Evolutionary conservation across 75 land plant genomes (phyloP).

Genomic region (Picea glauca): DNA sequence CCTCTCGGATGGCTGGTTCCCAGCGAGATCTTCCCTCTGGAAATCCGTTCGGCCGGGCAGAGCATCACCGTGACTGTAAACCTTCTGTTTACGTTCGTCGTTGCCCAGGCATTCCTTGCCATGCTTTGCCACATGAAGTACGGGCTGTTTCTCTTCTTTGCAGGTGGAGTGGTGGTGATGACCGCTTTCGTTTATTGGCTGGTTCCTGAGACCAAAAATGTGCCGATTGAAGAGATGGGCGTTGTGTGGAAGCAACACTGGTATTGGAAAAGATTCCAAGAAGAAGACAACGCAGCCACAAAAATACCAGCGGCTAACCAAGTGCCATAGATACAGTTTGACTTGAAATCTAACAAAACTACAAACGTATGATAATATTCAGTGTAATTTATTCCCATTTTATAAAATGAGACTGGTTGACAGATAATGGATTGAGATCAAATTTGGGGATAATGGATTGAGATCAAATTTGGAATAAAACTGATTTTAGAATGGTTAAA

Average conservation of each 20-base stretch:
- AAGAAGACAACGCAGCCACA: too few species aligned
- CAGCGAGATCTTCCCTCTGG: constrained; percentile 55
- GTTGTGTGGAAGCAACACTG: constrained; percentile 45
- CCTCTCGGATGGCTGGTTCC: constrained; percentile 57
- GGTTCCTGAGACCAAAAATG: constrained; percentile 57
- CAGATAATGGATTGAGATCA: too few species aligned
- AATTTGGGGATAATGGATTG: too few species aligned
- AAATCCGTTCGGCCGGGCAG: constrained; percentile 55
- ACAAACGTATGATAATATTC: too few species aligned
- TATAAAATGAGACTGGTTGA: too few species aligned
- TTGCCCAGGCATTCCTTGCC: constrained; percentile 50
- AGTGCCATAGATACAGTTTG: too few species aligned
- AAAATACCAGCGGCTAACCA: too few species aligned
- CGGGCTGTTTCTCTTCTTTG: constrained; percentile 58
- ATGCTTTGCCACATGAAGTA: constrained; percentile 53
- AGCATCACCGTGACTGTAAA: constrained; percentile 49
- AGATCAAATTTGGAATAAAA: too few species aligned
- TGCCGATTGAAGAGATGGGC: constrained; percentile 62
- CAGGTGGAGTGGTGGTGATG: constrained; percentile 45
- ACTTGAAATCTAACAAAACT: too few species aligned
- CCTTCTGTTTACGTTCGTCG: constrained; percentile 45
- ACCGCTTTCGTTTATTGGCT: constrained; percentile 26
- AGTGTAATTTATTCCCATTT: too few species aligned
- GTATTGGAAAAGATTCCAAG: constrained; percentile 29
- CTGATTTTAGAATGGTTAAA: too few species aligned